Conservation (phyloP, 2,329 filamentous ascomycete species). For the Clathrospora elynae region DNA sequence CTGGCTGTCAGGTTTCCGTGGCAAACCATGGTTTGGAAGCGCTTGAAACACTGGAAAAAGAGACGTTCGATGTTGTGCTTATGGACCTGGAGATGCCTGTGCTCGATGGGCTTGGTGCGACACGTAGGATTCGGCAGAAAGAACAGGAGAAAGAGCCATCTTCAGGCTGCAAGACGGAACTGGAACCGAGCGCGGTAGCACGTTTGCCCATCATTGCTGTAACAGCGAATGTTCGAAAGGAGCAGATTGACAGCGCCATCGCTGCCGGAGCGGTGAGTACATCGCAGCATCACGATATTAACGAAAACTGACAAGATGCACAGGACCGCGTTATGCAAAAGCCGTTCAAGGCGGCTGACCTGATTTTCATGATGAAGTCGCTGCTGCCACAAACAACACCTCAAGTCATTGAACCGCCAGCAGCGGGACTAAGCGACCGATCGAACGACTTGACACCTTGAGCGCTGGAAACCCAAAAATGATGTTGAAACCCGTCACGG, state of each 20-base stretch:
- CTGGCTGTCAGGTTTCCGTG: slow-evolving; percentile 36
- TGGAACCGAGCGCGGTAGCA: slow-evolving; percentile 22
- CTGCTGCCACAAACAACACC: slow-evolving; percentile 32
- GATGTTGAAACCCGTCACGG: too few relatives aligned
- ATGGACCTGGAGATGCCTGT: slow-evolving; percentile 64
- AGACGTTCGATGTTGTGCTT: slow-evolving; percentile 41
- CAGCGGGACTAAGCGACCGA: slow-evolving; percentile 13
- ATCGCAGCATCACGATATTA: neutral
- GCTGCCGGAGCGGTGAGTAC: slow-evolving; percentile 41
- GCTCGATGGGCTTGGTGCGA: slow-evolving; percentile 53
- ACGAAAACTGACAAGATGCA: slow-evolving; percentile 2
- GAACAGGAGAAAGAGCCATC: slow-evolving; percentile 40
- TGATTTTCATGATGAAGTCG: slow-evolving; percentile 44
- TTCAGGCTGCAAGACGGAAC: slow-evolving; percentile 12
- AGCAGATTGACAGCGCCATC: slow-evolving; percentile 44
- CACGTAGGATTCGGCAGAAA: slow-evolving; percentile 55
- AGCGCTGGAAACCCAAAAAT: slow-evolving; percentile 22
- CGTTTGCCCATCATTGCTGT: slow-evolving; percentile 46
- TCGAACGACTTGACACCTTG: slow-evolving; percentile 25
- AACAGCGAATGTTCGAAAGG: slow-evolving; percentile 46
- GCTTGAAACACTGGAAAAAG: slow-evolving; percentile 36
- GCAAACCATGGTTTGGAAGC: slow-evolving; percentile 49
- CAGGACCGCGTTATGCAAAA: slow-evolving; percentile 46
- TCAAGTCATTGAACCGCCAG: slow-evolving; percentile 24
- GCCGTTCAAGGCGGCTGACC: slow-evolving; percentile 43